Base-by-base conservation (phyloP, 2,329 filamentous ascomycete genomes). In the Kalmusia sp. region DNA sequence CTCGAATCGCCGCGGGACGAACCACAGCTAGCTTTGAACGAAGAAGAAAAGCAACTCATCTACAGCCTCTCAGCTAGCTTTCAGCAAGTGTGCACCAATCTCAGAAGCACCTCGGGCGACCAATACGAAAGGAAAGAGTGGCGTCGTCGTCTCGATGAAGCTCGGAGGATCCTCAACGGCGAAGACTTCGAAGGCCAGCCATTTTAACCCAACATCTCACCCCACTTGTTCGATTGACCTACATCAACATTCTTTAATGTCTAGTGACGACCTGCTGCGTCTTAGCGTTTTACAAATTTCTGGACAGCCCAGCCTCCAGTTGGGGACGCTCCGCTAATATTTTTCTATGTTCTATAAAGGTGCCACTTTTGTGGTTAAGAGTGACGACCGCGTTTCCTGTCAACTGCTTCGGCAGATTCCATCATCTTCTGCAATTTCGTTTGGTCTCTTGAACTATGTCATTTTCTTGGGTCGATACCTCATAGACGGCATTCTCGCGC, bases 131-230 rank as follows among this genome's bases (percentile, higher is more conserved):
- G 82, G 44, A 80, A 87, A 49, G 80, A 88, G 54, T 86, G 90
- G 72, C 81, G 91, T 54, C 80, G 89, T 58, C 82, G 89, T 61
- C 81, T 96, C 45, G 91, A 96, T 61, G 84, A 86, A 47, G 92
- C 92, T 4, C 85, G 87, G 54, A 82, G 84, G 47, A 83, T 91
- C 3, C 78, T 96, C 25, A 90, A 93, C 61, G 91, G 90, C 4
- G 77, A 87, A 54, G 63, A 65, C 24, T n/a, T 55, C 3, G 61
- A 63, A 38, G 65, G 67, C 30, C 54, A 60, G 24, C 60, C 65
- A 6, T 70, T 69, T 47, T 63, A 46, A 64, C 15, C 12, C 35
- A 15, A 21, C 41, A 49, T 37, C 48, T 21, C 12, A 21, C 50
- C 30, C n/a, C 47, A 38, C 38, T 25, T 57, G 24, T 54, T 49